Conservation (phyloP, 805 yeast species). For the Saturnispora halmiae region DNA sequence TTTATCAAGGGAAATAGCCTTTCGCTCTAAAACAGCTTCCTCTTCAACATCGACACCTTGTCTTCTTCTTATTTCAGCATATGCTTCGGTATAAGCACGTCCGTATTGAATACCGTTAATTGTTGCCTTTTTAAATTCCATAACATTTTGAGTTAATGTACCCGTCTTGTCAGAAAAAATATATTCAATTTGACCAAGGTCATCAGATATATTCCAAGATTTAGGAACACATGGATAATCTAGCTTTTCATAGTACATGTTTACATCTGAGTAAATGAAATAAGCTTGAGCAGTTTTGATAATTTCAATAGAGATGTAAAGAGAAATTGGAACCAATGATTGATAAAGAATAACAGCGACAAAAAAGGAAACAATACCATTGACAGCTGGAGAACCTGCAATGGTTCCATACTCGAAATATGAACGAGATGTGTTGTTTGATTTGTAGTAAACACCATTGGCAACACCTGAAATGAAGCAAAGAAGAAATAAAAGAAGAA, state of each 20-base stretch:
- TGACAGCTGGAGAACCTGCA: slow-evolving; percentile 54
- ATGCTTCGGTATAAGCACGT: slow-evolving; percentile 74
- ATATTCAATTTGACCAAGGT: slow-evolving; percentile 78
- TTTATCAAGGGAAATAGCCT: slow-evolving; percentile 48
- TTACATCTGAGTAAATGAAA: slow-evolving; percentile 67
- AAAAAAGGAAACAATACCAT: slow-evolving; percentile 65
- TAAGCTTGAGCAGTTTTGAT: slow-evolving; percentile 76
- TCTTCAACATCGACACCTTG: slow-evolving; percentile 67
- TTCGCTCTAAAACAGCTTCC: slow-evolving; percentile 30
- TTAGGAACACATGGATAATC: slow-evolving; percentile 82
- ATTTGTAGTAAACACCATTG: slow-evolving; percentile 56
- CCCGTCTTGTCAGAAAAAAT: slow-evolving; percentile 82
- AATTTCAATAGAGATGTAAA: slow-evolving; percentile 74
- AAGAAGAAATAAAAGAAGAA: slow-evolving; percentile 49
- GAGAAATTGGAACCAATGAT: slow-evolving; percentile 73
- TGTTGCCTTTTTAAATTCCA: slow-evolving; percentile 80
- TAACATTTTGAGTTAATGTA: slow-evolving; percentile 71
- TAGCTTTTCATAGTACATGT: slow-evolving; percentile 56
- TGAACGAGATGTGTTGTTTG: slow-evolving; percentile 41
- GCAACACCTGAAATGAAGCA: slow-evolving; percentile 65
- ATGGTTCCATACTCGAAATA: slow-evolving; percentile 62
- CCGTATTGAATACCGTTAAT: slow-evolving; percentile 69
- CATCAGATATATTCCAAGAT: slow-evolving; percentile 80
- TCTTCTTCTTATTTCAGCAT: slow-evolving; percentile 68
- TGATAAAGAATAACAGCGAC: slow-evolving; percentile 71